These are phyloP conservation scores for Russula olivacea DNA, from an alignment of 768 basidiomycete genomes.

Conservation along the genomic window DNA sequence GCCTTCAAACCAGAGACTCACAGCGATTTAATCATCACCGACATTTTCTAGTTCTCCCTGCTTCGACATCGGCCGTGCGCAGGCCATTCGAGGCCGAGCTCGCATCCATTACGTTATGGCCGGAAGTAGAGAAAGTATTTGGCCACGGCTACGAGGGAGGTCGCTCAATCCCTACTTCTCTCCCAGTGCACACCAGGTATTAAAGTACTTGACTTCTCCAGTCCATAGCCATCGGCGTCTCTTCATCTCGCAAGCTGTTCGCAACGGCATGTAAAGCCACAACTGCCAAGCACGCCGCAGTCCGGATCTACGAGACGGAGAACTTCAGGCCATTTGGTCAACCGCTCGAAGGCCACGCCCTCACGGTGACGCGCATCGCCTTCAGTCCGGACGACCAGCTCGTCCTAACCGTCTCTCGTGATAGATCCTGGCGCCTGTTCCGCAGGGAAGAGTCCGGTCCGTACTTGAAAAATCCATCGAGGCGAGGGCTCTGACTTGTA, in stretches of 20 bases:
- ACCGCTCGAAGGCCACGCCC: slow-evolving; percentile 73
- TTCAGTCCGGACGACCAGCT: slow-evolving; percentile 83
- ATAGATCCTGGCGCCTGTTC: slow-evolving; percentile 87
- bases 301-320: slow-evolving; percentile 72
- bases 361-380: slow-evolving; percentile 85
- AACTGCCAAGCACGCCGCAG: slow-evolving; percentile 79
- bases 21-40: background rate
- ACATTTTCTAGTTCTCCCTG: slow-evolving; percentile 24
- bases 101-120: slow-evolving; percentile 86
- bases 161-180: slow-evolving; percentile 28
- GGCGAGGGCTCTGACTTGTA: background rate
- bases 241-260: slow-evolving; percentile 59
- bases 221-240: slow-evolving; percentile 78
- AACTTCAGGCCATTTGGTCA: slow-evolving; percentile 66
- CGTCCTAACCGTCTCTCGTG: slow-evolving; percentile 82
- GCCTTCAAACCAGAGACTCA: background rate
- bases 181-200: background rate
- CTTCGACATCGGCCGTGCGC: slow-evolving; percentile 27
- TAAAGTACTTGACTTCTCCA: slow-evolving; percentile 30
- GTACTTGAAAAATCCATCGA: background rate
- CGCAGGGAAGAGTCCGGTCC: slow-evolving; percentile 43
- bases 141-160: slow-evolving; percentile 99
- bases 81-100: slow-evolving; percentile 91
- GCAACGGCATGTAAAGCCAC: slow-evolving; percentile 92
- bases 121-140: slow-evolving; percentile 93